Base-by-base conservation (phyloP, 2,329 filamentous ascomycete species). In the Knoxdaviesia proteae region DNA sequence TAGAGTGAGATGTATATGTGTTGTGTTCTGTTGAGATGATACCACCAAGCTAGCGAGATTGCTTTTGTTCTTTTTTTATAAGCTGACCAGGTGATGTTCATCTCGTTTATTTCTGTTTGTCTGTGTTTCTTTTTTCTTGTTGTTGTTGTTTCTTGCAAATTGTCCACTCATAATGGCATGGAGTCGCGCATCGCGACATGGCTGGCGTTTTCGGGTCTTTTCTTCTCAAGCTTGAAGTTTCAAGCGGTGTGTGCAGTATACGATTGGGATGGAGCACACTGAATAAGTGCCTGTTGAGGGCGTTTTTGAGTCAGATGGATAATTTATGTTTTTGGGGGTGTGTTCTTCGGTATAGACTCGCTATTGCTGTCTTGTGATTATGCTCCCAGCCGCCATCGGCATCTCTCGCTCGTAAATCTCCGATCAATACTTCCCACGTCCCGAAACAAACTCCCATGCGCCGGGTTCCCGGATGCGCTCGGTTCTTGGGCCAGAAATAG, bases 21-120 rank as follows among this genome's bases (percentile, higher is more conserved):
- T 7, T 39, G 36, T 38, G 34, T 32, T 43, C 32, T 30, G 30
- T 11, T 38, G 32, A 8, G 39, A 31, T 29, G 29, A 39, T 32
- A 39, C 32, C 38, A 39, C 38, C 20, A 31, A 40, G 44, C 43
- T 43, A 40, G 42, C 36, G 41, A 42, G 39, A 44, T 35, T 42
- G 41, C 40, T 40, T 45, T 42, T 42, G 44, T 41, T 43, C 43
- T 44, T 47, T 44, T 44, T 40, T 37, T 36, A 7, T 20, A 20
- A 20, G 20, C 20, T 20, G 3, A 20, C 20, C 20, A 20, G 20
- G 3, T 20, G 2, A 20, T 45, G 42, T 45, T 47, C 37, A 42
- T n/a, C 37, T 45, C 45, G 38, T 45, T 39, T 31, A 40, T 42
- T 34, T 32, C 34, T 8, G 36, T 31, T 10, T 41, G 38, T 43